A percentile compares a stretch with the other conserved stretches of the same genome.
phyloP scores from a whole-genome alignment of 495 filamentous ascomycete genomes.

The Penicillium flavigenum region DNA sequence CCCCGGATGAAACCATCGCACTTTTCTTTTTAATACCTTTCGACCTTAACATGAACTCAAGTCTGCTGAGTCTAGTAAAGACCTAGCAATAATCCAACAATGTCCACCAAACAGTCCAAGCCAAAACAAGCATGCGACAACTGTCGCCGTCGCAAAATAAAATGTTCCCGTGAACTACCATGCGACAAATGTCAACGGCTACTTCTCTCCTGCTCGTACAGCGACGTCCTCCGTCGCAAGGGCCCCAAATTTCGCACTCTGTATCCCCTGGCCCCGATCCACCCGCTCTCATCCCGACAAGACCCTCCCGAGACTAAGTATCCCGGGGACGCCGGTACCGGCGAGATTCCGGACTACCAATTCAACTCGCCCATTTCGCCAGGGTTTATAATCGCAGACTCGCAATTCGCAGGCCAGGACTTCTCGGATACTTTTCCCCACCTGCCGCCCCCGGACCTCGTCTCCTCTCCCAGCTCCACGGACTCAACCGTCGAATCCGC shows the following conservation, averaged over 20 bases:
- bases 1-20: background rate
- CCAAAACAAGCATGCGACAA: conserved; percentile 49
- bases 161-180: conserved; percentile 44
- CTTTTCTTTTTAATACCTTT: background rate
- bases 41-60: conserved; percentile 12
- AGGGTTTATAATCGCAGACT: conserved; percentile 19
- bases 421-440: conserved; percentile 30
- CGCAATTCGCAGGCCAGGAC: conserved; percentile 27
- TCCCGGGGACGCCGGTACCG: conserved; percentile 17
- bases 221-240: conserved; percentile 44
- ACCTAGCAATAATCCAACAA: conserved; percentile 18
- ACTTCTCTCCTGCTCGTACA: conserved; percentile 48
- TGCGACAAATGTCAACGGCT: conserved; percentile 49
- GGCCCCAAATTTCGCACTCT: conserved; percentile 48
- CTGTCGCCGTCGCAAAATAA: conserved; percentile 48
- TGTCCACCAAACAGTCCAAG: conserved; percentile 26
- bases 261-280: conserved; percentile 45
- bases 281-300: conserved; percentile 34
- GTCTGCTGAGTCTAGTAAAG: background rate
- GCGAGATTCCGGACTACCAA: conserved; percentile 18
- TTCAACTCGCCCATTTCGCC: conserved; percentile 36
- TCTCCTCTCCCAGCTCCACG: conserved; percentile 43
- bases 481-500: conserved; percentile 36
- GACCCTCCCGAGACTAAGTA: conserved; percentile 20
- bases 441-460: conserved; percentile 35